phyloP scores from a whole-genome alignment of 495 filamentous ascomycete genomes.

The Penicillium chermesinum region DNA sequence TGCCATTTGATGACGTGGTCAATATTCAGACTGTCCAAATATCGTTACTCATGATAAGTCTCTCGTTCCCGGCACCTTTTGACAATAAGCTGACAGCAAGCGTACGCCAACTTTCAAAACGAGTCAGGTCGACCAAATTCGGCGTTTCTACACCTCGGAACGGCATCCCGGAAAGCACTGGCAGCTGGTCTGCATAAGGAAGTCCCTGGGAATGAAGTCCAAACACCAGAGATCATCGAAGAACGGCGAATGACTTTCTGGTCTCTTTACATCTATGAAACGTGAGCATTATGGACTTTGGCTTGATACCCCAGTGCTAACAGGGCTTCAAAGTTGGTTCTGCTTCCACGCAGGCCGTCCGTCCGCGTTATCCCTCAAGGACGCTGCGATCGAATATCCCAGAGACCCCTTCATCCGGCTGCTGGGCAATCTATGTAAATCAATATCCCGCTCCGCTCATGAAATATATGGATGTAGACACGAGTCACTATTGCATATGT shows the following conservation, averaged over 20 bases:
- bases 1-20: constrained; percentile 36
- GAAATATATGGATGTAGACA: constrained; percentile 38
- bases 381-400: constrained; percentile 31
- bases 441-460: constrained; percentile 29
- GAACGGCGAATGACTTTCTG: constrained; percentile 39
- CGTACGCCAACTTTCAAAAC: constrained; percentile 38
- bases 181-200: constrained; percentile 42
- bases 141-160: constrained; percentile 35
- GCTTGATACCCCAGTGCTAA: background rate
- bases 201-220: constrained; percentile 21
- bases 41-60: constrained; percentile 42
- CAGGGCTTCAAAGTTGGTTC: constrained; percentile 28
- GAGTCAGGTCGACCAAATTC: constrained; percentile 43
- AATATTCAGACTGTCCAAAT: constrained; percentile 42
- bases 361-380: constrained; percentile 29
- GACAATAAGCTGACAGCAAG: background rate
- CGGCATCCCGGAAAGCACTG: constrained; percentile 36
- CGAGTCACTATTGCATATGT: constrained; percentile 43
- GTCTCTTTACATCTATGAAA: constrained; percentile 40
- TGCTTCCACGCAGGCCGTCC: constrained; percentile 40
- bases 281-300: constrained; percentile 18
- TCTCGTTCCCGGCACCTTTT: background rate
- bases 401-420: constrained; percentile 33
- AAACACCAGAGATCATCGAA: constrained; percentile 26
- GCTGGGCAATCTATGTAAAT: constrained; percentile 29